Conservation (phyloP, 2,329 filamentous ascomycete genomes). For the Diaporthe citri region DNA sequence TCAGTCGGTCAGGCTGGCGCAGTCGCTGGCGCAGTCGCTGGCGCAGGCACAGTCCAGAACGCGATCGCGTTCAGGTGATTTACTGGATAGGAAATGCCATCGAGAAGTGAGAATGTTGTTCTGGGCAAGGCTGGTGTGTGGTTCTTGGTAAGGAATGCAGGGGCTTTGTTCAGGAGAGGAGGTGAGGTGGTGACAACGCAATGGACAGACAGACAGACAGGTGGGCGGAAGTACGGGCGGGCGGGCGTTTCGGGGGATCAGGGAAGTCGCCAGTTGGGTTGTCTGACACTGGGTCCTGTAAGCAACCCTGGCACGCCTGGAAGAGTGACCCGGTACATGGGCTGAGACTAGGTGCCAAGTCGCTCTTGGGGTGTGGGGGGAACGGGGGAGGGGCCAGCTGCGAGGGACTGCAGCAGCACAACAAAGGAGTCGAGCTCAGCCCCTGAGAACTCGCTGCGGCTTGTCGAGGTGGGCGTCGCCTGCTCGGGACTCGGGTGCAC, state of each 20-base stretch:
- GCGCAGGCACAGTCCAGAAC: constrained; percentile 30
- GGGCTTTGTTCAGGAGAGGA: constrained; percentile 27
- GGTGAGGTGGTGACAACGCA: constrained; percentile 38
- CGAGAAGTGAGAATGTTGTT: neutral
- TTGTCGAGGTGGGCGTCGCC: constrained; percentile 6
- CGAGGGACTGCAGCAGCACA: constrained; percentile 8
- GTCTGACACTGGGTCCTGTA: constrained; percentile 26
- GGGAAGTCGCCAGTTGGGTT: constrained; percentile 19
- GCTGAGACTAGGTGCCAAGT: constrained; percentile 27
- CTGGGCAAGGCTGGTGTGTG: neutral
- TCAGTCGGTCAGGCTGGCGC: constrained; percentile 23
- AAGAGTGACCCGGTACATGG: constrained; percentile 6
- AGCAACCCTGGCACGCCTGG: constrained; percentile 3
- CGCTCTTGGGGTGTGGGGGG: constrained; percentile 6
- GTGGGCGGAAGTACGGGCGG: constrained; percentile 3
- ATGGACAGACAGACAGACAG: constrained; percentile 24
- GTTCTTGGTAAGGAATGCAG: constrained; percentile 6
- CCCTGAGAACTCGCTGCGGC: constrained; percentile 8
- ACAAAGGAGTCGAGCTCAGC: constrained; percentile 29
- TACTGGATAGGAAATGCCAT: constrained; percentile 31
- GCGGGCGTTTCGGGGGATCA: constrained; percentile 21
- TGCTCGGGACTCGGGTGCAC: constrained; percentile 17
- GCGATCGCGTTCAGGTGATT: constrained; percentile 33
- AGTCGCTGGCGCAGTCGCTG: constrained; percentile 11
- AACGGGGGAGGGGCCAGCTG: constrained; percentile 14